Evolutionary conservation across 305 asterid species (phyloP).

Genomic region (Fraxinus paxiana): DNA sequence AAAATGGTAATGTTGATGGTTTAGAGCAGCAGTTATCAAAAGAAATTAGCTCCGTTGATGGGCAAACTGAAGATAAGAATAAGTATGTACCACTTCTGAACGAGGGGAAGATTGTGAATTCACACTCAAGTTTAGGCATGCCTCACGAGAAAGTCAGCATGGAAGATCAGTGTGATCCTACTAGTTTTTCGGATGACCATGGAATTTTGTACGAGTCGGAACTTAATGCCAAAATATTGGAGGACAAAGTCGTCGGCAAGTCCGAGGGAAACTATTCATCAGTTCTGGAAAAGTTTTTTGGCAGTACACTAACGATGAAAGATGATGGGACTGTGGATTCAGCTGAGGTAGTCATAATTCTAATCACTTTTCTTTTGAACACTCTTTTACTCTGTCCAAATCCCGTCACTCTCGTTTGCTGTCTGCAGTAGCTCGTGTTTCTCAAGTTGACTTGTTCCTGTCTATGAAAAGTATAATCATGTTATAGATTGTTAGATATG

Average conservation of each 20-base stretch:
- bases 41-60: slow-evolving; percentile 35
- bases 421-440: not conserved
- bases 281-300: slow-evolving; percentile 37
- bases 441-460: not conserved
- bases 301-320: slow-evolving; percentile 46
- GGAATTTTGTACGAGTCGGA: slow-evolving; percentile 38
- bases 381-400: not conserved
- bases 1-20: slow-evolving; percentile 37
- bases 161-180: slow-evolving; percentile 37
- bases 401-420: not conserved
- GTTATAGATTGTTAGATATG: not conserved
- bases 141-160: slow-evolving; percentile 37
- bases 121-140: slow-evolving; percentile 33
- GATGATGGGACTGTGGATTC: slow-evolving; percentile 27
- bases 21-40: slow-evolving; percentile 35
- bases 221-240: slow-evolving; percentile 37
- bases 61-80: slow-evolving; percentile 40
- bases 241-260: slow-evolving; percentile 36
- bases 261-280: slow-evolving; percentile 47
- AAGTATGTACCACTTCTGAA: slow-evolving; percentile 25
- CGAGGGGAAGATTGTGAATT: slow-evolving; percentile 38
- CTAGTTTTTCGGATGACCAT: slow-evolving; percentile 38
- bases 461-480: not conserved
- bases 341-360: slow-evolving; percentile 45
- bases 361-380: not conserved